These are phyloP conservation scores for Fragilaria crotonensis DNA, from an alignment of 108 stramenopile genomes.

Conservation along the genomic window DNA sequence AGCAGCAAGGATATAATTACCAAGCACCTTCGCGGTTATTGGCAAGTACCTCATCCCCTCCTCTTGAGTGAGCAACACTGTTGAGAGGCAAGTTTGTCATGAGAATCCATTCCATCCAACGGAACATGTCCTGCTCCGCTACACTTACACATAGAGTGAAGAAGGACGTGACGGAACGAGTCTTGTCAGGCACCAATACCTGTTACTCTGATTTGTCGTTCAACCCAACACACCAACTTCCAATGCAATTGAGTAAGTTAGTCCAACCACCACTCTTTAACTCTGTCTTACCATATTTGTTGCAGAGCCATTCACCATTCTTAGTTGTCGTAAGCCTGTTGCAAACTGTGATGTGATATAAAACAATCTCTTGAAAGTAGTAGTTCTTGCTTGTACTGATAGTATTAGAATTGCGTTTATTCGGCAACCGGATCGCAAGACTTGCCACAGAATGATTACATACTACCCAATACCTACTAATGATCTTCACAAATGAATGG, in stretches of 20 bases:
- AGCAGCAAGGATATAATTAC: background rate
- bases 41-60: background rate
- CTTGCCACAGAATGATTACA: too few species aligned
- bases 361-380: too few species aligned
- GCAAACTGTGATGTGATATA: too few species aligned
- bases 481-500: too few species aligned
- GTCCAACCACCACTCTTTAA: background rate
- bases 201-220: too few species aligned
- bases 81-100: background rate
- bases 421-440: too few species aligned
- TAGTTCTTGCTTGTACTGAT: too few species aligned
- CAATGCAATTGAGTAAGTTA: background rate
- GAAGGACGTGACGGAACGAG: background rate
- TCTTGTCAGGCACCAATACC: background rate
- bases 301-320: too few species aligned
- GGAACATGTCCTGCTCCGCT: background rate
- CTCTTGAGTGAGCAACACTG: background rate
- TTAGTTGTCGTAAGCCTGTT: too few species aligned
- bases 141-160: background rate
- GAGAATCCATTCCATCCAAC: background rate
- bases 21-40: background rate
- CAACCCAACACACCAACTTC: background rate
- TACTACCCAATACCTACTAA: too few species aligned
- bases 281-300: too few species aligned
- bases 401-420: too few species aligned